Evolutionary conservation across 2,329 filamentous ascomycete species (phyloP), one percentile per base, ranked within the genome.

Genomic region (Talaromyces sp.): DNA sequence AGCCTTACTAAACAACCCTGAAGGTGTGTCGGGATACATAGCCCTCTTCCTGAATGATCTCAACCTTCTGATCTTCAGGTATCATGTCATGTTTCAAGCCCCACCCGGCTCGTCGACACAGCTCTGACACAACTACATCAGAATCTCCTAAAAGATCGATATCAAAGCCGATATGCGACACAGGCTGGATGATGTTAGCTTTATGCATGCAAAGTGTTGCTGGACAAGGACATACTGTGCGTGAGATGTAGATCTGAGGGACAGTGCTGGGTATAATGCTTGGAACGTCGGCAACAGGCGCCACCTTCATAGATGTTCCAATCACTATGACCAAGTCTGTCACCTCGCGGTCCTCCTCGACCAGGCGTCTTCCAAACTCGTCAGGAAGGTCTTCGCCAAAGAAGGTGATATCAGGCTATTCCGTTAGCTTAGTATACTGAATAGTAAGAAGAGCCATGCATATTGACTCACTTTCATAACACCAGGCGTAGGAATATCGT

Each of bases 71-170:
- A 39, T 85, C 81, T 9, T 83, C 77, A n/a, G 89, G 88, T 66
- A 95, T 85, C 91, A 96, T 97, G 69, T 92, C 89, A 73, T 97
- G 93, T 52, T 86, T 75, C 62, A 97, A 78, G 7, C 87, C 82
- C 95, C 95, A 98, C 3, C 89, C 90, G 1, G 91, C 88, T 13
- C 91, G 87, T 52, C 89, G 86, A 74, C 91, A 94, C 61, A 99
- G 85, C 80, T 98, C 94, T 0, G 90, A 86, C 14, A 98, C 90
- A 9, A 98, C 89, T 47, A 93, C 86, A 74, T 99, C 95, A 78
- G 94, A 97, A 75, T 97, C 92, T 41, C 95, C 95, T n/a, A 98
- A 84, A 63, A 99, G 85, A 75, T 97, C 93, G 70, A 99, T 92
- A 77, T 99, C 95, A 72, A 99, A 98, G 75, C 96, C 92, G 75